Base-by-base conservation (phyloP, 2,329 filamentous ascomycete species). In the Diaporthe nobilis region DNA sequence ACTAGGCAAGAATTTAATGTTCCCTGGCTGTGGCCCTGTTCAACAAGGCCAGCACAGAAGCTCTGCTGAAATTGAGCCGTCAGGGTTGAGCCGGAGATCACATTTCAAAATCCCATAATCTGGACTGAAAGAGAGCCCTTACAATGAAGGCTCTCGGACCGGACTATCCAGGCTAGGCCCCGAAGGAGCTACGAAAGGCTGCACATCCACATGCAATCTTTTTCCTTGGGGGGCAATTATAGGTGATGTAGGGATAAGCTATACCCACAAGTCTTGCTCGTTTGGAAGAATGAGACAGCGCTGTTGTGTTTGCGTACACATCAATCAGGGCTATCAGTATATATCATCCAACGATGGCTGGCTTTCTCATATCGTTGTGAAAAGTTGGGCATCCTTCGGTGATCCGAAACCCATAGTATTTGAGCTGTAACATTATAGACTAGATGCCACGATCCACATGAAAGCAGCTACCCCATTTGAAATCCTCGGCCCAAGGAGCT, bases 21-120 rank as follows among this genome's bases (percentile, higher is more conserved):
- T 44, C 42, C 42, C 42, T 1, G 15, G 12, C 42, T 37, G 28
- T 7, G 17, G 22, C 6, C 10, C 2, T 34, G 55, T 8, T 37
- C 1, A 0, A 37, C 17, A n/a, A 7, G 3, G 1, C 5, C 17
- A 37, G 20, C 31, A 34, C 4, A 20, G 12, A n/a, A 0, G 31
- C 3, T 37, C 20, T 4, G 7, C 8, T 6, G 5, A 31, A 17
- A 55, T 15, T 8, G 25, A 31, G 12, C 8, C 1, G 17, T 34
- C 53, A 31, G 3, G 13, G 4, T 31, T 17, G 13, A 20, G 5
- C 28, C 25, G n/a, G 25, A 7, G 13, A 22, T 28, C 28, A 8
- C 28, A 57, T 22, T 22, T 15, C 17, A 1, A 9, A 22, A 9
- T 2, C 20, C 53, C 0, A 34, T 10, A 2, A 9, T 34, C 6